phyloP scores from a whole-genome alignment of 163 green algal genomes.

The Scenedesmus sp. region DNA sequence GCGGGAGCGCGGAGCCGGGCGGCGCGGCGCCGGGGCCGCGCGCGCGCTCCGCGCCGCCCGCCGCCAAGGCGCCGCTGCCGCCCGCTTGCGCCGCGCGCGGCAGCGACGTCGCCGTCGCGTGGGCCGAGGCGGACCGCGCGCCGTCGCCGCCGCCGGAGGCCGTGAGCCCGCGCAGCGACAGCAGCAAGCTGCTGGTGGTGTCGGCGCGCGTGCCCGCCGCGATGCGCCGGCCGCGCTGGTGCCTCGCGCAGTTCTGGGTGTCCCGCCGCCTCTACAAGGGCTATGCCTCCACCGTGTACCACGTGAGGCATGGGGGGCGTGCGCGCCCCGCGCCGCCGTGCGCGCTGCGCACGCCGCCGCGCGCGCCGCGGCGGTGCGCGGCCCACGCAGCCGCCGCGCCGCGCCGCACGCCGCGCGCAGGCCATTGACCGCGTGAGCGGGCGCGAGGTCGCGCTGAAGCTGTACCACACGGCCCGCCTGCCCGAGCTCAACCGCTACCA shows the following conservation, averaged over 20 bases:
- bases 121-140: no score
- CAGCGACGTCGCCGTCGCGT: no score
- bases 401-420: background rate
- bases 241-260: conserved; percentile 12
- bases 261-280: conserved; percentile 2
- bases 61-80: no score
- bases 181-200: conserved; percentile 16
- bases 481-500: conserved; percentile 67
- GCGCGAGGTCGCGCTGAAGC: conserved; percentile 71
- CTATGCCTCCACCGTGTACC: conserved; percentile 14
- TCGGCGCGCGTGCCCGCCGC: background rate
- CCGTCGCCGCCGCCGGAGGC: no score
- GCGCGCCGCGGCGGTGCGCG: background rate
- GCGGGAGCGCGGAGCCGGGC: no score
- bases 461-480: conserved; percentile 79
- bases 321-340: background rate
- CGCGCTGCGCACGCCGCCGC: background rate
- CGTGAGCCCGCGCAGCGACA: no score
- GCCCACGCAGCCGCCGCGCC: background rate
- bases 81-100: no score
- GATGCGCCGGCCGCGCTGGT: conserved; percentile 6
- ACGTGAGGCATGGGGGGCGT: conserved; percentile 8
- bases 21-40: no score
- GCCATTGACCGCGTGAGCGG: conserved; percentile 44
- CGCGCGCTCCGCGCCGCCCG: no score